Base-by-base conservation (phyloP, 495 filamentous ascomycete genomes). In the Venustampulla echinocandica region DNA sequence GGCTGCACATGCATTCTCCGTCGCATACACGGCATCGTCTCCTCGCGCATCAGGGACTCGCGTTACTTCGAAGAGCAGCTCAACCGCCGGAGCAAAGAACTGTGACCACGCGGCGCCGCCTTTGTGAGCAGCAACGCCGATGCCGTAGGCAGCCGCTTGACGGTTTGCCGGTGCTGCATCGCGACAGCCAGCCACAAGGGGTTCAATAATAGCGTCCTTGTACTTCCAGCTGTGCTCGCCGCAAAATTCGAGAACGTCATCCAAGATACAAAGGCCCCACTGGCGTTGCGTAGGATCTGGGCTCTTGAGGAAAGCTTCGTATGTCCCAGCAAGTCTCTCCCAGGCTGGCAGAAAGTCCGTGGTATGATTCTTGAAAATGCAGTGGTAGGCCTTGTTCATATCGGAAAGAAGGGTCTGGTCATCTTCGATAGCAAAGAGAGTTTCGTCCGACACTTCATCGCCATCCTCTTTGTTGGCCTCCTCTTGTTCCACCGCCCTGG, bases 371-470 rank as follows among this genome's bases (percentile, higher is more conserved):
- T 96, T 96, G 72, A 97, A 97, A 56, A 99, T 88, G 35, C 86
- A 92, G 64, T 99, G 93, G 77, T 95, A 99, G 0, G 93, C 88
- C 70, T 99, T 99, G 80, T 97, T 99, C 93, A 99, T 99, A 59
- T 99, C 93, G 7, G 90, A 95, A 38, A 99, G 79, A 17, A 99
- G 70, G 20, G 87, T 90, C 63, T 97, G 92, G 61, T 99, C 93
- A 54, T 99, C 93, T 64, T 99, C 93, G 25, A 99, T 85, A 4
- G 93, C 93, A 56, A 92, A 84, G 4, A 90, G 64, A 39, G 81
- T 77, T 22, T 90, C 86, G 53, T 90, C 85, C 3, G 73, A 72
- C 44, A 90, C 82, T 53, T 95, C 88, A 44, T 89, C 85, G 36
- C 79, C 87, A 32, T 93, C 90, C 34, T 92, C 90, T 2, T 81